A percentile compares a stretch with the other conserved stretches of the same genome.
Evolutionary conservation across 148 eudicot species (phyloP).

Genomic region (Selenicereus undatus): DNA sequence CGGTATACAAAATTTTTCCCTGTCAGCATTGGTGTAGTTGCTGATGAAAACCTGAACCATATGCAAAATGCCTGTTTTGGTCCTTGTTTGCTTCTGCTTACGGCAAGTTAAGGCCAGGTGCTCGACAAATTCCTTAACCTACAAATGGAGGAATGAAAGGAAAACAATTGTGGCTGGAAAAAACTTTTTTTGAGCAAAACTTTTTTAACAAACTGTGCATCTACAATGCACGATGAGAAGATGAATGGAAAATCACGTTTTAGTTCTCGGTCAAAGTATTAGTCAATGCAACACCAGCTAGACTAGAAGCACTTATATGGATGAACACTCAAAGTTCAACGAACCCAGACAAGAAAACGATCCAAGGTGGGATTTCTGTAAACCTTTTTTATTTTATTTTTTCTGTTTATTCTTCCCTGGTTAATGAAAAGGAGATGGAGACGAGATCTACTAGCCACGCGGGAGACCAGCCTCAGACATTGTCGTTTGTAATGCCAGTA

Average conservation of each 20-base stretch:
- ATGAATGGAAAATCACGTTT: neutral
- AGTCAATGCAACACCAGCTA: neutral
- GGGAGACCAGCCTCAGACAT: conserved; percentile 26
- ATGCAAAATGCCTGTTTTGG: no score
- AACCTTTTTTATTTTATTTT: no score
- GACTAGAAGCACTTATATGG: neutral
- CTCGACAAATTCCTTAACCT: no score
- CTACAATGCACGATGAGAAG: neutral
- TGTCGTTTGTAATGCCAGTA: neutral
- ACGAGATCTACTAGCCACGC: conserved; percentile 14
- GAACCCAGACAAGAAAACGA: neutral
- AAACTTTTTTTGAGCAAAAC: no score
- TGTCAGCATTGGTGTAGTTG: neutral
- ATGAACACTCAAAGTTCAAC: neutral
- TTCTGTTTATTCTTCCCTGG: neutral
- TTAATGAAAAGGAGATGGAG: neutral
- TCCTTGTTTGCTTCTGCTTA: no score
- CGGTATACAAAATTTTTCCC: no score
- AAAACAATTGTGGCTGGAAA: no score
- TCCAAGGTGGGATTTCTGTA: neutral
- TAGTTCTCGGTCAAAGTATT: neutral
- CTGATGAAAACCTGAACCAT: no score
- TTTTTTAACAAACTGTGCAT: neutral
- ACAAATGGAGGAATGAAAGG: no score
- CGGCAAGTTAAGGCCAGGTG: no score